Conservation (phyloP, 148 eudicot species). For the Suaeda aralocaspica region DNA sequence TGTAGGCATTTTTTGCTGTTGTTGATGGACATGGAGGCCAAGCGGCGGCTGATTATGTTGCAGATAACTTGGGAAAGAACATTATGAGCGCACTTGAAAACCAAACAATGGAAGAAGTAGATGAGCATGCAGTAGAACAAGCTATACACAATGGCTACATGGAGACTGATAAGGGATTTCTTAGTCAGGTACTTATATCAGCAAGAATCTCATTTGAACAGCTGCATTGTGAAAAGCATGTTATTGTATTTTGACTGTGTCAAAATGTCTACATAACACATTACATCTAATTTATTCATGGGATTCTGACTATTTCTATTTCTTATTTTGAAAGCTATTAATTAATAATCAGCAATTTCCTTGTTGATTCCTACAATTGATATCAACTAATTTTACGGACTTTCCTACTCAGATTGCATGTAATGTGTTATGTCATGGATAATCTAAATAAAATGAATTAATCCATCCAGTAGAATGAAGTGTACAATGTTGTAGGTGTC, state of each 20-base stretch:
- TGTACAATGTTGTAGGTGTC: too few relatives aligned
- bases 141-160: constrained; percentile 43
- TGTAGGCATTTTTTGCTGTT: constrained; percentile 60
- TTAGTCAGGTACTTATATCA: constrained; percentile 38
- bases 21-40: constrained; percentile 73
- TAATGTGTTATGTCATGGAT: neutral
- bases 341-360: constrained; percentile 1
- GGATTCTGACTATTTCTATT: constrained; percentile 9
- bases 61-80: constrained; percentile 46
- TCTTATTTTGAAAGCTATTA: neutral
- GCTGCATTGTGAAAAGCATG: too few relatives aligned
- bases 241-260: neutral
- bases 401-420: neutral
- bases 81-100: constrained; percentile 27
- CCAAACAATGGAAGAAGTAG: neutral
- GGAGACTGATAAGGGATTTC: constrained; percentile 47
- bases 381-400: too few relatives aligned
- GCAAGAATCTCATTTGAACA: too few relatives aligned
- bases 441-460: neutral
- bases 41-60: constrained; percentile 56
- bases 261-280: neutral
- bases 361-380: neutral
- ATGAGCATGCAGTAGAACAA: constrained; percentile 29
- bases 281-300: neutral
- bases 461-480: too few relatives aligned